Conservation (phyloP, 306 rosid species). For the Ceratonia siliqua region DNA sequence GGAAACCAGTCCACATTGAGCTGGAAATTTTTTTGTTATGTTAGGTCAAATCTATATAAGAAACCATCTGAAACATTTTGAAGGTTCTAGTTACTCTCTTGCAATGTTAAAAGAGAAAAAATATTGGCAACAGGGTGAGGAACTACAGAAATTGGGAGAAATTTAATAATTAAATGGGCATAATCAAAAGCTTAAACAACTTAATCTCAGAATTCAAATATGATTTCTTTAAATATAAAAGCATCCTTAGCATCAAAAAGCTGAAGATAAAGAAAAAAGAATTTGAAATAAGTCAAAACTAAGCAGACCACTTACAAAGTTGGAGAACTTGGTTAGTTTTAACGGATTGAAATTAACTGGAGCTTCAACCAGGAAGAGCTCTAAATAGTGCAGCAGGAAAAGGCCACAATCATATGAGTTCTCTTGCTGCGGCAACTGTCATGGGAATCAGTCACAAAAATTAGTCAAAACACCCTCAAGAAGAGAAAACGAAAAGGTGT, state of each 20-base stretch:
- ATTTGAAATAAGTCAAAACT: neutral
- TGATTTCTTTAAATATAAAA: neutral
- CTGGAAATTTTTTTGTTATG: slow-evolving; percentile 41
- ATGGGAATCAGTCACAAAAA: slow-evolving; percentile 30
- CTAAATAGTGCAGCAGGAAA: slow-evolving; percentile 79
- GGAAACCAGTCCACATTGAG: slow-evolving; percentile 75
- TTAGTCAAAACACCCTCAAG: slow-evolving; percentile 5
- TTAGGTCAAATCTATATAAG: slow-evolving; percentile 11
- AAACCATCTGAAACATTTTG: slow-evolving; percentile 19
- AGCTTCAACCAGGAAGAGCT: slow-evolving; percentile 67
- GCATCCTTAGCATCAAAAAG: neutral
- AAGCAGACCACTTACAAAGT: slow-evolving; percentile 63
- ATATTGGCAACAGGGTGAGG: neutral
- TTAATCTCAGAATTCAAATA: neutral
- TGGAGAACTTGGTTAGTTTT: slow-evolving; percentile 53
- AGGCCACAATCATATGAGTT: slow-evolving; percentile 80
- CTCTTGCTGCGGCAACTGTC: slow-evolving; percentile 83
- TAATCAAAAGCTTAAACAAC: neutral
- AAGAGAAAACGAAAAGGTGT: neutral
- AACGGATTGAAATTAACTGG: slow-evolving; percentile 72
- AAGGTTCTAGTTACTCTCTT: neutral
- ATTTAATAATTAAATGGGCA: neutral
- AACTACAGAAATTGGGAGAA: neutral
- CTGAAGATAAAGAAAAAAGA: neutral
- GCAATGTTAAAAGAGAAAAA: neutral